These are phyloP conservation scores for Apiospora koreana DNA, from an alignment of 2,329 filamentous ascomycete genomes.

Conservation along the genomic window DNA sequence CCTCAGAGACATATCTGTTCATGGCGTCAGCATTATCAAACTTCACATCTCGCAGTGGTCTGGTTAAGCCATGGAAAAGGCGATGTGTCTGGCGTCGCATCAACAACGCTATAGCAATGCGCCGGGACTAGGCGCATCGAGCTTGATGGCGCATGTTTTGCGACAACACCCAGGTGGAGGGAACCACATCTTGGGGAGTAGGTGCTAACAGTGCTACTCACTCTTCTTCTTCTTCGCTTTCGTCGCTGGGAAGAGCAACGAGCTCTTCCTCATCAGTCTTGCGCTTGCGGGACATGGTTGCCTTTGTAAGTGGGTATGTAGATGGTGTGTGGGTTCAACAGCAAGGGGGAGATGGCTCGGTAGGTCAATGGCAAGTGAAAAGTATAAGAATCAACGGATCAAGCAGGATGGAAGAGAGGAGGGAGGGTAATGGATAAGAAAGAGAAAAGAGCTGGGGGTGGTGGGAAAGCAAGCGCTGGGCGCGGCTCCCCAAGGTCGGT, in stretches of 20 bases:
- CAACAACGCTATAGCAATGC: not conserved
- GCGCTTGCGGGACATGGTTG: conserved; percentile 34
- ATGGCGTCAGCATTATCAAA: conserved; percentile 17
- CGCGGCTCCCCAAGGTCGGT: conserved; percentile 24
- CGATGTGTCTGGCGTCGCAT: not conserved
- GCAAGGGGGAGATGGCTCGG: not conserved
- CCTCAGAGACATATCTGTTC: conserved; percentile 30
- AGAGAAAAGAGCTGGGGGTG: conserved; percentile 24
- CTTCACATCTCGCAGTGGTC: conserved; percentile 2
- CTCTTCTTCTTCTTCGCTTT: conserved; percentile 38
- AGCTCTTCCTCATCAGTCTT: conserved; percentile 36
- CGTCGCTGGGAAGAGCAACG: conserved; percentile 36
- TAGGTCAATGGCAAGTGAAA: conserved; percentile 7
- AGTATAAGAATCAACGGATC: conserved; percentile 16
- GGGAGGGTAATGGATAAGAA: conserved; percentile 21
- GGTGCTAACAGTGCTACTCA: conserved; percentile 23
- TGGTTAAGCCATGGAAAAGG: not conserved
- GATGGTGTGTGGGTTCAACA: not conserved
- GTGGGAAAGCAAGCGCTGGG: conserved; percentile 24
- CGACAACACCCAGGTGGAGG: not conserved
- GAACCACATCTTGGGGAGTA: not conserved
- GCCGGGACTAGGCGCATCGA: not conserved
- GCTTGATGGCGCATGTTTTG: conserved; percentile 3
- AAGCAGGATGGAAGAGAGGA: conserved; percentile 19
- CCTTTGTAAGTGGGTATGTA: conserved; percentile 11